Evolutionary conservation across 371 early-diverging fungal genomes (phyloP).

Genomic region (Lichtheimia ramosa): DNA sequence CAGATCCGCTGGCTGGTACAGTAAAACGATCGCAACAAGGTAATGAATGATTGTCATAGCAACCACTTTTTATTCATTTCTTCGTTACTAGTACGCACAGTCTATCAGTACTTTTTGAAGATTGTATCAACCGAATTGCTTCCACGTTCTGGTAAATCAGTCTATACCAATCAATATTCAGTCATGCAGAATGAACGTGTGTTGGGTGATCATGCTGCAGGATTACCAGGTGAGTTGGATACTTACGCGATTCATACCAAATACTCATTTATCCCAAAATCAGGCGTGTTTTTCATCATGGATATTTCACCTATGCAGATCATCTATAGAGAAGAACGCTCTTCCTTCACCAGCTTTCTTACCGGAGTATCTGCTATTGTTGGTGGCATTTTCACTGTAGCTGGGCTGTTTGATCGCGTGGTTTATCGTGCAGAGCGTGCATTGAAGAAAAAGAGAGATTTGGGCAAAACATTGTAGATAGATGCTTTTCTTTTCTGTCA

Average conservation of each 20-base stretch:
- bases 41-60: slow-evolving; percentile 10
- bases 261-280: no score
- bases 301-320: slow-evolving; percentile 98
- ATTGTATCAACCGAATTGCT: slow-evolving; percentile 88
- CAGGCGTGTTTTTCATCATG: slow-evolving; percentile 91
- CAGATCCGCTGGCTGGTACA: slow-evolving; percentile 80
- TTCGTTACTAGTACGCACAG: slow-evolving; percentile 19
- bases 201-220: slow-evolving; percentile 25
- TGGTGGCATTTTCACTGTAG: slow-evolving; percentile 95
- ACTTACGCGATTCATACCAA: no score
- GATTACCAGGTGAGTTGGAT: slow-evolving; percentile 52
- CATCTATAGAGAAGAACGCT: slow-evolving; percentile 78
- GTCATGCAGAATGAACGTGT: slow-evolving; percentile 82
- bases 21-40: slow-evolving; percentile 47
- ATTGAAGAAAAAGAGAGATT: slow-evolving; percentile 77
- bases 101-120: slow-evolving; percentile 48
- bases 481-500: background rate
- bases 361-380: slow-evolving; percentile 93
- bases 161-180: slow-evolving; percentile 92
- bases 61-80: background rate
- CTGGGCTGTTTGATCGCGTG: slow-evolving; percentile 86
- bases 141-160: slow-evolving; percentile 61
- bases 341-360: slow-evolving; percentile 85
- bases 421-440: slow-evolving; percentile 88
- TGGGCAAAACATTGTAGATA: slow-evolving; percentile 72